These are phyloP conservation scores for Paxillus involutus DNA, from an alignment of 768 basidiomycete species.

Conservation along the genomic window DNA sequence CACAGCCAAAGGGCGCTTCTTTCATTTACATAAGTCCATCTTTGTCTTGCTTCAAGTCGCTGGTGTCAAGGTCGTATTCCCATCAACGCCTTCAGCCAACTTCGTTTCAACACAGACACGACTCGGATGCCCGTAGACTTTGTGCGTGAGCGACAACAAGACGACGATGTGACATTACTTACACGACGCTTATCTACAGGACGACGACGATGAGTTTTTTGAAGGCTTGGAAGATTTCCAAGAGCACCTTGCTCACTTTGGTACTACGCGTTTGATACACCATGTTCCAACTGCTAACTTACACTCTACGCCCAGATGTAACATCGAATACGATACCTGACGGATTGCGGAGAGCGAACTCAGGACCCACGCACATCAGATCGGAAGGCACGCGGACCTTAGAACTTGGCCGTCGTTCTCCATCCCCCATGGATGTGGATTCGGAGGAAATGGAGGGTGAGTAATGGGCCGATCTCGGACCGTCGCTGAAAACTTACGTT, in stretches of 20 bases:
- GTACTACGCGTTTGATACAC: slow-evolving; percentile 16
- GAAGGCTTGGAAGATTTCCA: slow-evolving; percentile 16
- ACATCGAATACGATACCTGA: neutral
- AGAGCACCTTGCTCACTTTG: slow-evolving; percentile 6
- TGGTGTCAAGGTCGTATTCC: neutral
- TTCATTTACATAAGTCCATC: neutral
- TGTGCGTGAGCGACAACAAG: slow-evolving; percentile 14
- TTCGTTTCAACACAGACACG: slow-evolving; percentile 1
- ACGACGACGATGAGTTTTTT: slow-evolving; percentile 24
- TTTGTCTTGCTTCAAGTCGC: neutral
- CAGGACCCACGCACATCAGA: neutral
- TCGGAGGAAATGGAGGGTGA: slow-evolving; percentile 17
- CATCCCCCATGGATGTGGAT: slow-evolving; percentile 26
- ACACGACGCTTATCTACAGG: slow-evolving; percentile 6
- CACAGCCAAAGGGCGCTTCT: slow-evolving; percentile 5
- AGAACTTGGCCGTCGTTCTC: slow-evolving; percentile 9
- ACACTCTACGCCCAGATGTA: neutral
- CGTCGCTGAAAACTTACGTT: slow-evolving; percentile 2
- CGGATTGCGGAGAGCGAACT: slow-evolving; percentile 12
- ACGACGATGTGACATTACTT: neutral
- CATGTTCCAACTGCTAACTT: neutral
- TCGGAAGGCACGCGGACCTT: slow-evolving; percentile 26
- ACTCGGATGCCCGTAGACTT: slow-evolving; percentile 22
- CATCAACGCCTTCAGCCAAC: slow-evolving; percentile 3
- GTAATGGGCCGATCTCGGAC: neutral